Base-by-base conservation (phyloP, 306 rosid genomes). In the Prunus padus region DNA sequence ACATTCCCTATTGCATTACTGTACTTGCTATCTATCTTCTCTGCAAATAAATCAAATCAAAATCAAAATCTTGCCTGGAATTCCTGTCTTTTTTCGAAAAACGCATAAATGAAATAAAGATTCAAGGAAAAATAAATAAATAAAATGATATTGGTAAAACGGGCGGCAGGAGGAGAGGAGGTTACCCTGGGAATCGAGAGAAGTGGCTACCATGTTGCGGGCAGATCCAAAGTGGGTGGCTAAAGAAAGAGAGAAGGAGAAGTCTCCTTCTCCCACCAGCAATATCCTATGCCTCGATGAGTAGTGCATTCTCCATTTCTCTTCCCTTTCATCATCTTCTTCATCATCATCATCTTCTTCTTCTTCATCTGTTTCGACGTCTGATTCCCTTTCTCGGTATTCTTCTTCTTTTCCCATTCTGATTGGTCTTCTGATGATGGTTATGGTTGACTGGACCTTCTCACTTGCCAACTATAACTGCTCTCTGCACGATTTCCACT, bases 251-350 rank as follows among this genome's bases (percentile, higher is more conserved):
- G 97, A 79, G 77, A 92, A 88, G 31, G 96, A 90, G 74, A 92
- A 90, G 72, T 92, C 97, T 65, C 97, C 97, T 62, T 92, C 97
- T 66, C 97, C 96, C 40, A 92, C 89, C 66, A 93, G 66, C 20
- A 90, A 86, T 64, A 89, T 90, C 73, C 74, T 83, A 0, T 90
- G 96, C 44, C 20, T 82, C 4, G 98, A 93, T 23, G 92, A 93
- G 79, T 93, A 90, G 80, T 90, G 90, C n/a, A 82, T 85, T 63
- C 65, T 84, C 96, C 98, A 86, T 84, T 80, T 81, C 82, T 76
- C 91, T 65, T 77, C 31, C 61, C 57, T 33, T 1, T 84, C 81
- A 1, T 75, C 67, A 0, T 87, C 77, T 6, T 82, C 77, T 0
- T 57, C 80, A 30, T 65, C 68, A 59, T 54, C 25, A 22, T 77